Evolutionary conservation across 1,284 basidiomycete species (phyloP).

Genomic region (Leccinum subfulvum): DNA sequence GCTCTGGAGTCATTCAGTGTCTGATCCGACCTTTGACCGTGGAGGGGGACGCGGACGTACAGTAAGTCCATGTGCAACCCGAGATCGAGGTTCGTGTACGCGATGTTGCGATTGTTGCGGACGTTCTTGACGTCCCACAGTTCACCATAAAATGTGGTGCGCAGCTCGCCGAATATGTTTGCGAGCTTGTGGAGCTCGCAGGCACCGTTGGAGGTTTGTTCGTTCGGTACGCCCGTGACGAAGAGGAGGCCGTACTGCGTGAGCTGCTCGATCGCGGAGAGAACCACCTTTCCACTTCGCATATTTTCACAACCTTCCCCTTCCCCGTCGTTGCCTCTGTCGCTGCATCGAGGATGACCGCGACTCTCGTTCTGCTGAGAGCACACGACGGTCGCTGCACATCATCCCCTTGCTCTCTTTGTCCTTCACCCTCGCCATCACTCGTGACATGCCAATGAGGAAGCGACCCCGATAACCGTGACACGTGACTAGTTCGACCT

Average conservation of each 20-base stretch:
- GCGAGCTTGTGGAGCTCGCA: constrained; percentile 73
- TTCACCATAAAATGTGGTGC: constrained; percentile 89
- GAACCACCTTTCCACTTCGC: constrained; percentile 25
- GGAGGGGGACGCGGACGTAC: constrained; percentile 45
- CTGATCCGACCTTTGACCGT: neutral
- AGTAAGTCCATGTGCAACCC: constrained; percentile 91
- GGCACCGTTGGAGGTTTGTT: constrained; percentile 49
- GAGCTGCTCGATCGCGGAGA: constrained; percentile 56
- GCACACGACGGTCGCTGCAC: too few relatives aligned
- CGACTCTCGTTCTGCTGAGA: too few relatives aligned
- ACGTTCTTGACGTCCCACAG: constrained; percentile 89
- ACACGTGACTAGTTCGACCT: too few relatives aligned
- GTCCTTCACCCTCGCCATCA: too few relatives aligned
- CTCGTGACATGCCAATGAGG: too few relatives aligned
- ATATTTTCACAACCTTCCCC: too few relatives aligned
- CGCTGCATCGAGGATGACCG: too few relatives aligned
- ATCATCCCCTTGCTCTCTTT: too few relatives aligned
- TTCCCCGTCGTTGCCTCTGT: too few relatives aligned
- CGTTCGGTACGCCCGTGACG: constrained; percentile 57
- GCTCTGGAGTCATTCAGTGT: constrained; percentile 6
- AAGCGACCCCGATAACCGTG: too few relatives aligned
- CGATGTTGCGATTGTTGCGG: constrained; percentile 82
- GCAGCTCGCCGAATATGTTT: constrained; percentile 69
- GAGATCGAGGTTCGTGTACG: constrained; percentile 90
- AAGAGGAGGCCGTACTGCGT: constrained; percentile 56